A percentile compares a stretch with the other conserved stretches of the same genome.
phyloP scores from a whole-genome alignment of 139 green algal genomes.

The Chlorella ohadii region DNA sequence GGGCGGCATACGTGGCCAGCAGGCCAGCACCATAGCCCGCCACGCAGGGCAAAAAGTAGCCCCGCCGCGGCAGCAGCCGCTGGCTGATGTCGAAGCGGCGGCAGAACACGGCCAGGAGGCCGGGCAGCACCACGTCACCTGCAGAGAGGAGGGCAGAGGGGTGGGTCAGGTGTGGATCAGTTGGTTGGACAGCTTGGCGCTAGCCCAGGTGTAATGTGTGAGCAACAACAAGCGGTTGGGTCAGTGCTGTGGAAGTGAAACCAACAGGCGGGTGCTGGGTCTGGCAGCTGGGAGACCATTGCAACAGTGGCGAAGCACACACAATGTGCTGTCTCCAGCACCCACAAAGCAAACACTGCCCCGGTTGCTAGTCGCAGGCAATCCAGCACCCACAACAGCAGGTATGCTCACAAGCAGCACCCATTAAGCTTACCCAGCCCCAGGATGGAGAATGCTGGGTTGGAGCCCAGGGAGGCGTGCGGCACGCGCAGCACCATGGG shows the following conservation, averaged over 20 bases:
- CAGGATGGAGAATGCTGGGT: conserved; percentile 43
- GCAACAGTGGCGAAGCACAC: too few species aligned
- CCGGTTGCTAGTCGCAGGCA: too few species aligned
- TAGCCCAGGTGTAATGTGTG: too few species aligned
- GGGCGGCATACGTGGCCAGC: conserved; percentile 84
- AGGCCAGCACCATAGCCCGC: conserved; percentile 80
- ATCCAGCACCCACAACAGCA: background rate
- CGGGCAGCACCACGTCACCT: conserved; percentile 85
- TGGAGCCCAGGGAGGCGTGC: conserved; percentile 19
- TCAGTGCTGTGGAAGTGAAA: too few species aligned
- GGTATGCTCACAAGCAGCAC: too few species aligned
- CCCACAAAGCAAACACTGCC: too few species aligned
- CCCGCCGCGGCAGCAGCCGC: background rate
- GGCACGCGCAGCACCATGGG: conserved; percentile 92
- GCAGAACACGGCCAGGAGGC: conserved; percentile 76
- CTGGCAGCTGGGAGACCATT: too few species aligned
- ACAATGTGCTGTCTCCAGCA: too few species aligned
- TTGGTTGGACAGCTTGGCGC: too few species aligned
- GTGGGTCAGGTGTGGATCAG: too few species aligned
- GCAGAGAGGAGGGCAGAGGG: background rate
- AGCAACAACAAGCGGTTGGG: too few species aligned
- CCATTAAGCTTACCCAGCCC: conserved; percentile 34
- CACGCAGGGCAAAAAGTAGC: conserved; percentile 65
- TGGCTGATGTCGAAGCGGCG: conserved; percentile 32
- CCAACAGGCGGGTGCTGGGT: too few species aligned